These are phyloP conservation scores for Phytophthora melonis DNA, from an alignment of 352 stramenopile genomes.

Conservation along the genomic window DNA sequence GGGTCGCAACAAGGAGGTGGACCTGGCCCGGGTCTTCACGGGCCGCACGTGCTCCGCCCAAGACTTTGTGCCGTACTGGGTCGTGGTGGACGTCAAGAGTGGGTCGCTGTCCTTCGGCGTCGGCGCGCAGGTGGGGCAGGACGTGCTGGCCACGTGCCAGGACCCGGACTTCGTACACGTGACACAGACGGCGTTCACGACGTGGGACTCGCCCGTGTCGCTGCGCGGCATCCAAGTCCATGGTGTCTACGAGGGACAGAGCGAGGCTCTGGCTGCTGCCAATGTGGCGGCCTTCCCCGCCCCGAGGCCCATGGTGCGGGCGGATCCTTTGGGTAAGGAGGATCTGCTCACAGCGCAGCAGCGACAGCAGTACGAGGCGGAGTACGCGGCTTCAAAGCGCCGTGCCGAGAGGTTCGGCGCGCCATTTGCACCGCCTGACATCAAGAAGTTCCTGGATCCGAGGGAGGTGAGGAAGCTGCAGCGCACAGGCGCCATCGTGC, in stretches of 20 bases:
- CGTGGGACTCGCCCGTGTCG: slow-evolving; percentile 67
- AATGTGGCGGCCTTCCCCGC: slow-evolving; percentile 49
- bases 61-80: slow-evolving; percentile 80
- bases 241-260: slow-evolving; percentile 43
- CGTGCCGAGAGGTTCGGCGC: slow-evolving; percentile 76
- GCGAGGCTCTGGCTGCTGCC: slow-evolving; percentile 36
- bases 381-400: slow-evolving; percentile 52
- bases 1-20: slow-evolving; percentile 52
- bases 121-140: slow-evolving; percentile 57
- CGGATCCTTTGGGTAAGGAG: slow-evolving; percentile 59
- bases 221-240: slow-evolving; percentile 57
- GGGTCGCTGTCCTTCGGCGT: slow-evolving; percentile 59
- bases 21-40: slow-evolving; percentile 69
- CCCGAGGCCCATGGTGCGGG: slow-evolving; percentile 64
- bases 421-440: slow-evolving; percentile 60
- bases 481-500: slow-evolving; percentile 66
- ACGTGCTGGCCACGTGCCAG: slow-evolving; percentile 61
- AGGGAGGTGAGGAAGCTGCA: slow-evolving; percentile 82
- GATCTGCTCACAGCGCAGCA: slow-evolving; percentile 73
- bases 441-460: slow-evolving; percentile 85
- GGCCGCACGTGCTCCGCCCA: slow-evolving; percentile 70
- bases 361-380: slow-evolving; percentile 55
- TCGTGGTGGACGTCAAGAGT: slow-evolving; percentile 50
- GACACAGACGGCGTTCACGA: slow-evolving; percentile 66
- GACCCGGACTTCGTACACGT: slow-evolving; percentile 53